Evolutionary conservation across 2,329 filamentous ascomycete genomes (phyloP).

Genomic region (Beauveria caledonica): DNA sequence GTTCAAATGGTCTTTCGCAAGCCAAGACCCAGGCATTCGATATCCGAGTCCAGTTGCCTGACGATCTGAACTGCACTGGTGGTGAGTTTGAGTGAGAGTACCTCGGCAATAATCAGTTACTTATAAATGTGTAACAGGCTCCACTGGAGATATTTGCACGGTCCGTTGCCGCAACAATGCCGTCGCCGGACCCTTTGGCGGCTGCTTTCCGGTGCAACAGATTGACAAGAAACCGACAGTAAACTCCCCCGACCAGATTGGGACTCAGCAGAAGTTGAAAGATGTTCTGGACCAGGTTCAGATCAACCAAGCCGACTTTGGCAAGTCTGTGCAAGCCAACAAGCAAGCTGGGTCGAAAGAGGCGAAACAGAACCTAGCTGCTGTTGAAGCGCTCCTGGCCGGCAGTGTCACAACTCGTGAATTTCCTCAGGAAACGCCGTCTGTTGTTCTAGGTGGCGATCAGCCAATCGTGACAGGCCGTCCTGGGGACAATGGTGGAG

Average conservation of each 20-base stretch:
- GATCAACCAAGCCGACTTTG: conserved; percentile 43
- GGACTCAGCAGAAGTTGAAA: conserved; percentile 36
- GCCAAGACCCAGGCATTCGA: conserved; percentile 47
- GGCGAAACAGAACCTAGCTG: conserved; percentile 25
- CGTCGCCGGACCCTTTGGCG: conserved; percentile 47
- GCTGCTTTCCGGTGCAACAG: conserved; percentile 46
- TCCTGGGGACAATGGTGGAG: background rate
- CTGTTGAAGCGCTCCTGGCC: conserved; percentile 30
- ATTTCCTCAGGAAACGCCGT: conserved; percentile 27
- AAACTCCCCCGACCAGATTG: conserved; percentile 25
- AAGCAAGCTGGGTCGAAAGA: conserved; percentile 28
- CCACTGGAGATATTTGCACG: conserved; percentile 51
- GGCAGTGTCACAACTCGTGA: conserved; percentile 21
- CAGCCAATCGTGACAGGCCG: background rate
- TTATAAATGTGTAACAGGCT: conserved; percentile 23
- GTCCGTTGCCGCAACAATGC: conserved; percentile 52
- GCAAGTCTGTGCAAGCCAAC: conserved; percentile 32
- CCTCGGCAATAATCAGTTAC: too few relatives aligned
- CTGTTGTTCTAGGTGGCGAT: conserved; percentile 15
- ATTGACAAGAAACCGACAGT: background rate
- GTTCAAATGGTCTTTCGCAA: conserved; percentile 48
- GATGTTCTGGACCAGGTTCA: conserved; percentile 40
- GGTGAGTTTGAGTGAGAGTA: conserved; percentile 26
- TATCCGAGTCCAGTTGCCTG: conserved; percentile 46
- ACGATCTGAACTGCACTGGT: conserved; percentile 40